Conservation (phyloP, 2,329 filamentous ascomycete species). For the Aspergillus sp. region DNA sequence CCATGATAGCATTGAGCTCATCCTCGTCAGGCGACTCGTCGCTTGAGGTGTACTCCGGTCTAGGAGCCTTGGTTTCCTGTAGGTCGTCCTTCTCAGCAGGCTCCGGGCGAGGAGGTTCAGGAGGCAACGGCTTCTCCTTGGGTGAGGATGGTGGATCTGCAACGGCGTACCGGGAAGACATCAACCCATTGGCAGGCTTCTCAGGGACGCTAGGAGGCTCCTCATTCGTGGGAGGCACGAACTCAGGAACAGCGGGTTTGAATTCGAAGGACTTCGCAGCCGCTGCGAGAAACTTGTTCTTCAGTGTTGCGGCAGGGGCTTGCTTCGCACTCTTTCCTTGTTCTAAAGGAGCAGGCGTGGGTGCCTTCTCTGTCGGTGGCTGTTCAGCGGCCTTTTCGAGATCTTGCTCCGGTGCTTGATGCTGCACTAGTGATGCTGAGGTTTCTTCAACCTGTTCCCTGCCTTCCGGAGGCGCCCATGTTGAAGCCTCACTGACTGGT, state of each 20-base stretch:
- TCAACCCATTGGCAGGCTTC: conserved; percentile 11
- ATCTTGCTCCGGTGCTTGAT: conserved; percentile 6
- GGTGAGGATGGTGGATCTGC: conserved; percentile 18
- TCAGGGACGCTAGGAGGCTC: conserved; percentile 11
- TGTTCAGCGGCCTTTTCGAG: conserved; percentile 10
- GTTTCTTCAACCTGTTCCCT: conserved; percentile 38
- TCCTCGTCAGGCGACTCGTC: conserved; percentile 41
- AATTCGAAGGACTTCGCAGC: conserved; percentile 63
- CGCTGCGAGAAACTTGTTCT: conserved; percentile 59
- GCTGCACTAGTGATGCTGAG: conserved; percentile 42
- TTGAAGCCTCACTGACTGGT: conserved; percentile 36
- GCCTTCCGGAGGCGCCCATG: conserved; percentile 58
- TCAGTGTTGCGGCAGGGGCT: conserved; percentile 14
- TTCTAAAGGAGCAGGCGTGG: conserved; percentile 6
- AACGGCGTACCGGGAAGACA: conserved; percentile 31
- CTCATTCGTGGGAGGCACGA: conserved; percentile 16
- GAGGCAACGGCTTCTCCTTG: conserved; percentile 10
- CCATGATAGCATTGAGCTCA: conserved; percentile 90
- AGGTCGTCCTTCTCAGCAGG: conserved; percentile 3
- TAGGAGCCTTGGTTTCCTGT: conserved; percentile 1
- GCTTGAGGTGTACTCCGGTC: conserved; percentile 16
- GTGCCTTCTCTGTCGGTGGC: neutral
- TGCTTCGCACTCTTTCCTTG: conserved; percentile 1
- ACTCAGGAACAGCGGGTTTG: conserved; percentile 27
- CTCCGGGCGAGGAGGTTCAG: conserved; percentile 9